Percentiles rank a stretch among this genome's conserved stretches.
Evolutionary conservation across 129 eudicot species (phyloP).

Genomic region (Lactuca saligna): DNA sequence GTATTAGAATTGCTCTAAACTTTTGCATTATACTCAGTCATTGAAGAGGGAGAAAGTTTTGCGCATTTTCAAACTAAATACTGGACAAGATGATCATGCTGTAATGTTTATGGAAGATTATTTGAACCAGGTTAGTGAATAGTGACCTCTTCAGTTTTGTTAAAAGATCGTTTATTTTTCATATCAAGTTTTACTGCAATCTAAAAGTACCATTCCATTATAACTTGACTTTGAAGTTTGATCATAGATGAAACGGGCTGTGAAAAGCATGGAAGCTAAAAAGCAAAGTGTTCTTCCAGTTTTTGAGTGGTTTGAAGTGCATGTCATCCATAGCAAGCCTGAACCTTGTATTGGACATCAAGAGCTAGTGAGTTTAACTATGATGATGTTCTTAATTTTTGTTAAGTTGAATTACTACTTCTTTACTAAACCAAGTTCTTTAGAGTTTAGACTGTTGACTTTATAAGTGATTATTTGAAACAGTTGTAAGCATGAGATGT

Average conservation of each 20-base stretch:
- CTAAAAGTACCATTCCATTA: neutral
- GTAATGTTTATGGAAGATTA: slow-evolving; percentile 90
- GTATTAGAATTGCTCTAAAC: neutral
- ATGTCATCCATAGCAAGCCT: slow-evolving; percentile 68
- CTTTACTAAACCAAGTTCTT: too few species aligned
- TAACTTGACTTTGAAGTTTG: slow-evolving; percentile 17
- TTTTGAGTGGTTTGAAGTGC: slow-evolving; percentile 87
- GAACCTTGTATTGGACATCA: slow-evolving; percentile 84
- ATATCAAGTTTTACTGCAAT: neutral
- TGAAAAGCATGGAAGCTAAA: slow-evolving; percentile 61
- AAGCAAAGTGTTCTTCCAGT: slow-evolving; percentile 54
- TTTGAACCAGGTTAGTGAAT: slow-evolving; percentile 58
- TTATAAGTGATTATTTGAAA: neutral
- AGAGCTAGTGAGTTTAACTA: slow-evolving; percentile 74
- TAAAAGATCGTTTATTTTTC: neutral
- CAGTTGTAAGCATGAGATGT: neutral
- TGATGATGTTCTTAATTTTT: slow-evolving; percentile 1
- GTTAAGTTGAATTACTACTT: neutral
- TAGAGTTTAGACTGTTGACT: neutral
- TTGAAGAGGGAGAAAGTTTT: slow-evolving; percentile 71
- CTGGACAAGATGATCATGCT: slow-evolving; percentile 98
- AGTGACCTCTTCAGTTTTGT: slow-evolving; percentile 10
- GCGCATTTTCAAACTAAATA: slow-evolving; percentile 82
- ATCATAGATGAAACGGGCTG: slow-evolving; percentile 66
- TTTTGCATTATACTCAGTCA: slow-evolving; percentile 42